These are phyloP conservation scores for Podospora appendiculata DNA, from an alignment of 495 filamentous ascomycete genomes.

Conservation along the genomic window DNA sequence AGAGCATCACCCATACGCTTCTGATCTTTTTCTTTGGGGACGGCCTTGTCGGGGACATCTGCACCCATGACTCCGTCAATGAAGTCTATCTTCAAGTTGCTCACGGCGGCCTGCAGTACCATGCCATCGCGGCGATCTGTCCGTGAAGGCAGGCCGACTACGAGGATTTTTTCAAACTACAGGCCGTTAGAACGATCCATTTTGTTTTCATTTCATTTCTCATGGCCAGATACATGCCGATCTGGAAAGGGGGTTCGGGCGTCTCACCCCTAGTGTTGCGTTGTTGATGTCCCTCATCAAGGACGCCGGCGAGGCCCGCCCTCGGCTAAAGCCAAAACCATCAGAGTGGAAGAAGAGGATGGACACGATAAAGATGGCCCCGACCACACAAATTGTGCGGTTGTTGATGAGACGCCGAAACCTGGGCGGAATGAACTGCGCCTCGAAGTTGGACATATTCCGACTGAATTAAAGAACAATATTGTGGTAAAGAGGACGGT, in stretches of 20 bases:
- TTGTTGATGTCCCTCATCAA: neutral
- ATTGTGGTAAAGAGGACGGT: too few relatives aligned
- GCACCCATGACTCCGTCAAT: constrained; percentile 35
- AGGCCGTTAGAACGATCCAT: neutral
- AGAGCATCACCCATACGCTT: constrained; percentile 5
- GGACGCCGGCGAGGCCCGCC: neutral
- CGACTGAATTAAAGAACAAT: too few relatives aligned
- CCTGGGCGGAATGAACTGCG: neutral
- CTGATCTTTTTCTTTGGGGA: constrained; percentile 16
- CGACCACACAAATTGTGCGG: neutral
- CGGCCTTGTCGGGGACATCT: constrained; percentile 28
- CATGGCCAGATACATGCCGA: too few relatives aligned
- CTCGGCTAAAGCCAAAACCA: neutral
- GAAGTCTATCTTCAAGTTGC: constrained; percentile 42
- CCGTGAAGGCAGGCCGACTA: constrained; percentile 28
- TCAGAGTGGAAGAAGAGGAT: neutral
- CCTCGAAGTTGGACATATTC: neutral
- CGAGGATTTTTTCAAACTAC: constrained; percentile 47
- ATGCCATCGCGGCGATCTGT: constrained; percentile 51
- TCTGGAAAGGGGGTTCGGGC: too few relatives aligned
- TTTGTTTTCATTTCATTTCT: too few relatives aligned
- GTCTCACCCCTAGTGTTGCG: neutral
- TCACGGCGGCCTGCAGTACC: constrained; percentile 36
- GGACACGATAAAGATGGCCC: neutral
- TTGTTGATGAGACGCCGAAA: neutral